Base-by-base conservation (phyloP, 2,329 filamentous ascomycete species). In the Dactylonectria estremocensis region DNA sequence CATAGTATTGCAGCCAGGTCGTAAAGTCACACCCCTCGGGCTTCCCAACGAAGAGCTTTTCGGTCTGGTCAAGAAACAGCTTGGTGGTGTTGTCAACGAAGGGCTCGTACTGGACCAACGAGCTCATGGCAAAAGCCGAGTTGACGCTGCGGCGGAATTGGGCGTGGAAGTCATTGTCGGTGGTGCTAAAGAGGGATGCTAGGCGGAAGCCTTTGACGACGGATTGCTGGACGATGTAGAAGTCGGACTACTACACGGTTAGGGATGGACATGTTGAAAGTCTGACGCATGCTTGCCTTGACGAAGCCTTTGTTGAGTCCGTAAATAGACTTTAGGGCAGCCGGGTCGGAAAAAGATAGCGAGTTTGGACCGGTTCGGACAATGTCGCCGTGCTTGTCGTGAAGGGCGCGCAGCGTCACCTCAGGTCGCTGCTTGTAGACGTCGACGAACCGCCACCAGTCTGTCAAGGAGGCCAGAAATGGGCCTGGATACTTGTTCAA, bases 221-320 rank as follows among this genome's bases (percentile, higher is more conserved):
- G 0, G 92, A 90, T 79, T 93, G 90, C 77, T 95, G 93, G 3
- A 95, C 92, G 0, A 92, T 88, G 76, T 95, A 95, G 78, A 95
- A 95, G 70, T 93, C 90, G 33, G 92, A 94, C 90, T 93, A 60
- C 8, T 6, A 1, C 0, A 20, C 1, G 18, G 63, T 87, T 95
- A 94, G 56, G 86, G 82, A 2, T 2, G 0, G 2, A 1, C 14
- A 7, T 8, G 2, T 14, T 22, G 3, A 0, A 28, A 57, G n/a
- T 18, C 9, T 40, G 2, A 54, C 40, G 33, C 3, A 16, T 28
- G 6, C 18, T 54, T 80, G 93, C 92, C 88, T 96, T 96, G 54
- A 88, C 82, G 72, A 94, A 92, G 0, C 93, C 92, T 80, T 95
- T 95, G 78, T 95, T 95, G 49, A 95, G 80, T 0, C 93, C 93